Evolutionary conservation across 768 basidiomycete genomes (phyloP).

Genomic region (Pholiota conissans): DNA sequence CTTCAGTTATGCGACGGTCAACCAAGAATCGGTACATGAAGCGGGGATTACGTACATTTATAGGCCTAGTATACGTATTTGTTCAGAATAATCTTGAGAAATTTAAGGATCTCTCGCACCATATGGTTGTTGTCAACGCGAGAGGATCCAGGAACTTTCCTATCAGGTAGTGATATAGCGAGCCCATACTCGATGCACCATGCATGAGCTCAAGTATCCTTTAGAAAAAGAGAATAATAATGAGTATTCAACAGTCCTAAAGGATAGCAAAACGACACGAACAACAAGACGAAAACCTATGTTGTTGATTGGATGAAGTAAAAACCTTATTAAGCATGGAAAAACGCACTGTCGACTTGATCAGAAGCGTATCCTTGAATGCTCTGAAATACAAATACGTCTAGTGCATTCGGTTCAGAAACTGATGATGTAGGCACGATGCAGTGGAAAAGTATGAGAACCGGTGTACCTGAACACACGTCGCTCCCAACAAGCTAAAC

Average conservation of each 20-base stretch:
- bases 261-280: not conserved
- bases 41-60: conserved; percentile 2
- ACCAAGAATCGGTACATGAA: not conserved
- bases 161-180: conserved; percentile 11
- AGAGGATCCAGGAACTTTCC: conserved; percentile 9
- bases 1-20: not conserved
- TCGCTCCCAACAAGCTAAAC: conserved; percentile 9
- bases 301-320: not conserved
- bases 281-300: conserved; percentile 6
- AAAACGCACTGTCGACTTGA: not conserved
- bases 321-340: not conserved
- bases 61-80: conserved; percentile 1
- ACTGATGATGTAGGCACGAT: too few species aligned
- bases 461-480: conserved; percentile 11
- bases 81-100: too few species aligned
- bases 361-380: conserved; percentile 1
- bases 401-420: not conserved
- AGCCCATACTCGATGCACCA: conserved; percentile 10
- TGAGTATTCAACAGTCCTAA: not conserved
- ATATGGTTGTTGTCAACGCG: conserved; percentile 4
- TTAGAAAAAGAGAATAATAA: not conserved
- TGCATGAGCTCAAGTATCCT: conserved; percentile 13
- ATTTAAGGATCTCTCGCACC: not conserved
- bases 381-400: conserved; percentile 9
- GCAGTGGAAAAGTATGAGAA: too few species aligned